A percentile compares a stretch with the other conserved stretches of the same genome.
Conservation (phyloP, 2,329 filamentous ascomycete species). For the Cyanodermella asteris region DNA sequence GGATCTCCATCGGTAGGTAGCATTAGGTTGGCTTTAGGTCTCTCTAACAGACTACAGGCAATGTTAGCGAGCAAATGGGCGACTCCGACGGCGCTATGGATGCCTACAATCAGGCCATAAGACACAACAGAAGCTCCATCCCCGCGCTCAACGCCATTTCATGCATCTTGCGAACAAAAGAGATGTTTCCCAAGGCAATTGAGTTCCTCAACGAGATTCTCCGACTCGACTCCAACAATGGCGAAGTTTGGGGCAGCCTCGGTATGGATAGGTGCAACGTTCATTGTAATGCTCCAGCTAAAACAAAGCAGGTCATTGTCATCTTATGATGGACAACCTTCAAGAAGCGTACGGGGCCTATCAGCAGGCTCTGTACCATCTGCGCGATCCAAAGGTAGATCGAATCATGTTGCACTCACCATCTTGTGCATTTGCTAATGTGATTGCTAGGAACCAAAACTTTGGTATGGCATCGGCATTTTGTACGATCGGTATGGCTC, state of each 20-base stretch:
- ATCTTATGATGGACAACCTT: conserved; percentile 94
- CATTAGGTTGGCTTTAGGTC: conserved; percentile 6
- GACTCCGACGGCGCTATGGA: conserved; percentile 73
- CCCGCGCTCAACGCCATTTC: conserved; percentile 88
- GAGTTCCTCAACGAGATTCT: conserved; percentile 82
- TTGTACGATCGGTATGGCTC: conserved; percentile 92
- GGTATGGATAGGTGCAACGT: conserved; percentile 31
- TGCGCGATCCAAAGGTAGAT: conserved; percentile 74
- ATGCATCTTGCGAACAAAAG: conserved; percentile 70
- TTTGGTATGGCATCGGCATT: conserved; percentile 98
- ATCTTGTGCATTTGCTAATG: conserved; percentile 6
- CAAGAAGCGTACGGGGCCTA: conserved; percentile 95
- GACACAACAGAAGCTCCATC: conserved; percentile 72
- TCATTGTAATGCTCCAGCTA: conserved; percentile 6
- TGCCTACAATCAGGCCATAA: conserved; percentile 75
- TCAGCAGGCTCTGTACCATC: conserved; percentile 80
- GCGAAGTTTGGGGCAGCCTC: conserved; percentile 89
- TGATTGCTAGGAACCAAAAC: conserved; percentile 54
- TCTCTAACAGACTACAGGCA: conserved; percentile 34
- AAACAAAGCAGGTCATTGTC: conserved; percentile 58
- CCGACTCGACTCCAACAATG: conserved; percentile 71
- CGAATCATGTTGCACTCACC: conserved; percentile 2
- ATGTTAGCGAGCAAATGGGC: conserved; percentile 67
- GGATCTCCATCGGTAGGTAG: conserved; percentile 85
- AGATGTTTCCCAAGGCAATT: conserved; percentile 82